Evolutionary conservation across 148 eudicot genomes (phyloP).

Genomic region (Camellia japonica): DNA sequence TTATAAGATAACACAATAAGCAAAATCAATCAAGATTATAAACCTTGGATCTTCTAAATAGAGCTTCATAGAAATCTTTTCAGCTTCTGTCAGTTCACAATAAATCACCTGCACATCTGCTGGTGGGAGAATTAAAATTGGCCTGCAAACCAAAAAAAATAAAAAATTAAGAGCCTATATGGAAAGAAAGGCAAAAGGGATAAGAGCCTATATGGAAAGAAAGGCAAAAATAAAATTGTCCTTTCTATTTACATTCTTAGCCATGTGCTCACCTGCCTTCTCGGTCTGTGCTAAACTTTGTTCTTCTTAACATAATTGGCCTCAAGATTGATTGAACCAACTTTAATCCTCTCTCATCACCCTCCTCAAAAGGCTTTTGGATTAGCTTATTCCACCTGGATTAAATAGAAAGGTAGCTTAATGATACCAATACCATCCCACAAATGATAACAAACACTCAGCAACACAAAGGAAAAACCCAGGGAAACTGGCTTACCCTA

Average conservation of each 20-base stretch:
- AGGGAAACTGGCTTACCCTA: neutral
- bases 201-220: too few relatives aligned
- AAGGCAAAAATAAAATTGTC: slow-evolving; percentile 86
- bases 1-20: neutral
- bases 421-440: too few relatives aligned
- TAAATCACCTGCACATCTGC: slow-evolving; percentile 81
- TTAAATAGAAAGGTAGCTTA: neutral
- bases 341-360: slow-evolving; percentile 92
- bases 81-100: slow-evolving; percentile 89
- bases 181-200: slow-evolving; percentile 48
- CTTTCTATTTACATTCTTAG: slow-evolving; percentile 16
- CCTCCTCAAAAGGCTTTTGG: slow-evolving; percentile 96
- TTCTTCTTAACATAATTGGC: slow-evolving; percentile 93
- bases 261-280: slow-evolving; percentile 70
- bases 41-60: slow-evolving; percentile 93
- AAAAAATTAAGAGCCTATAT: too few relatives aligned
- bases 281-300: slow-evolving; percentile 74
- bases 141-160: too few relatives aligned
- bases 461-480: neutral
- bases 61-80: slow-evolving; percentile 90
- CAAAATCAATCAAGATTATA: neutral
- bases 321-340: slow-evolving; percentile 81
- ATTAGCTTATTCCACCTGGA: slow-evolving; percentile 94
- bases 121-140: slow-evolving; percentile 23
- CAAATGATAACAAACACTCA: too few relatives aligned